Evolutionary conservation across 1,139 yeast genomes (phyloP), one percentile per base, ranked within the genome.

Genomic region (Geotrichum cucujoidarum): DNA sequence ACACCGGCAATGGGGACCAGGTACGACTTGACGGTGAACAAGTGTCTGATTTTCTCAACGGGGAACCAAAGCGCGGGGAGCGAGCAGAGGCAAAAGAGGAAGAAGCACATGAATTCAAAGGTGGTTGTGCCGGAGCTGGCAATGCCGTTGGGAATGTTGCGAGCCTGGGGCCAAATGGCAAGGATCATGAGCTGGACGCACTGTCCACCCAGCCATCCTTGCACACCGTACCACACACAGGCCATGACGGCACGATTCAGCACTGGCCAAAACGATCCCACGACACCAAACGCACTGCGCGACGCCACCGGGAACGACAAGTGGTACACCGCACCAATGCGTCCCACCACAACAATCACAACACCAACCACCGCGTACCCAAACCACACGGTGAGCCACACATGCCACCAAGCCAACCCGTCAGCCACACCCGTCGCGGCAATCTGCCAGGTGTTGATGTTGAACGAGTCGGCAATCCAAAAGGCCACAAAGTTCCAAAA

Each of bases 361-460:
- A 50, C 35, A 2, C 59, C 68, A 11, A 69, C 58, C 18, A 66
- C 43, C 31, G 64, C 52, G 50, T 66, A 65, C 3, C 70, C 70
- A 18, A 64, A 49, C 94, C 95, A 85, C 21, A 87, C 90, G 0
- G 90, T 77, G 30, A 86, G 62, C 95, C 95, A 87, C 14, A 85
- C 81, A 64, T 81, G 89, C 94, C 95, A 87, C 95, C 95, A 86
- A 16, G 81, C 78, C 68, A 87, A 69, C 5, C 92, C 92, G 37
- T 77, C 75, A 47, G 71, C 72, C 51, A 83, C 82, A 55, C 95
- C 94, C 0, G 94, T 83, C 2, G 92, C 81, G 5, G 95, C 95
- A 60, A 88, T 86, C 68, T 85, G 90, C 90, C 94, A 87, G 10
- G 95, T 86, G 62, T 84, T 86, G 59, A 88, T 81, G 64, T 87